Conservation (phyloP, 441 rosid species). For the Metrosideros polymorpha region DNA sequence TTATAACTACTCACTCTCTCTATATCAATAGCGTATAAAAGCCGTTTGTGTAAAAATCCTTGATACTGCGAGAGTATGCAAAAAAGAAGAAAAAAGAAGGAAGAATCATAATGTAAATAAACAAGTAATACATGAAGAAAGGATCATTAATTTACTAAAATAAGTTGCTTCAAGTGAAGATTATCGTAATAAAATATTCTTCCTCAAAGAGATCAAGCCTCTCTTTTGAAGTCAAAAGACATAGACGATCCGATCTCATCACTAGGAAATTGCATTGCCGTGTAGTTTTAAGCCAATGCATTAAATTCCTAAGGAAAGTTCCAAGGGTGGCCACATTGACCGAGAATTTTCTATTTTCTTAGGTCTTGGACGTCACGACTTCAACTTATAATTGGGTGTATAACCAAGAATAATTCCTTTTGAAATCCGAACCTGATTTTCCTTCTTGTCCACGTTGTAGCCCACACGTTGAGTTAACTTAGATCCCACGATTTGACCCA, state of each 20-base stretch:
- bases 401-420: neutral
- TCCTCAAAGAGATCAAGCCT: neutral
- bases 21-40: neutral
- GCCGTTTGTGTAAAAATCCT: fast-evolving
- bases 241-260: neutral
- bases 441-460: neutral
- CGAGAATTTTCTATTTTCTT: neutral
- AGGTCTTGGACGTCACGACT: neutral
- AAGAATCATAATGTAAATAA: neutral
- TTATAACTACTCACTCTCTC: neutral
- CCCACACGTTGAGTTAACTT: neutral
- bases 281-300: neutral
- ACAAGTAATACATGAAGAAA: neutral
- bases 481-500: neutral
- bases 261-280: neutral
- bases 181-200: neutral
- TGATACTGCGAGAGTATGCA: neutral
- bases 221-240: neutral
- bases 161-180: neutral
- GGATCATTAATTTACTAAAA: neutral
- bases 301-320: neutral
- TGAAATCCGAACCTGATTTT: neutral
- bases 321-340: neutral
- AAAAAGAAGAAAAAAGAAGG: neutral
- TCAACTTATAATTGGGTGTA: neutral